Conservation (phyloP, 495 filamentous ascomycete species). For the Penicillium ucsense region DNA sequence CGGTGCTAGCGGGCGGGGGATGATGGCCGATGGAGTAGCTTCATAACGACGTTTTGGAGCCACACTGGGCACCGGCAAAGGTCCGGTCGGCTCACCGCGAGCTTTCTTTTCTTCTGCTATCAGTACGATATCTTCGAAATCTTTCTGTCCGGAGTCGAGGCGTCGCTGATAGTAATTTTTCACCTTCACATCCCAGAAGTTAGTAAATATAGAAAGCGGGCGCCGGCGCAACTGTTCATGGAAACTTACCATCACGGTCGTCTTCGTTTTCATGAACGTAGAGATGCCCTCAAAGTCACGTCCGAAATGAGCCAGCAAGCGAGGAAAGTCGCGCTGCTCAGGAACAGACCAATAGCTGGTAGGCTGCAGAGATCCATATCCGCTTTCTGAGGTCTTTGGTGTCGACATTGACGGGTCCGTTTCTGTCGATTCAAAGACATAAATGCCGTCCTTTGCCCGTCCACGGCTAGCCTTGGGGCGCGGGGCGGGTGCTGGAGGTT, state of each 20-base stretch:
- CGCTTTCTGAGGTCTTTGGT: slow-evolving; percentile 20
- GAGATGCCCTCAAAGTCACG: slow-evolving; percentile 84
- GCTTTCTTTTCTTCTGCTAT: slow-evolving; percentile 61
- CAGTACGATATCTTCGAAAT: slow-evolving; percentile 58
- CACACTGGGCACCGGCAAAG: slow-evolving; percentile 52
- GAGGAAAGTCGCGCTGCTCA: slow-evolving; percentile 75
- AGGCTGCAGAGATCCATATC: slow-evolving; percentile 48
- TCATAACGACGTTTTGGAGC: slow-evolving; percentile 51
- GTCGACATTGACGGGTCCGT: slow-evolving; percentile 21
- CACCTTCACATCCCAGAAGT: slow-evolving; percentile 43
- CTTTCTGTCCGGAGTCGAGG: slow-evolving; percentile 56
- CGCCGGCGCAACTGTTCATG: too few species aligned
- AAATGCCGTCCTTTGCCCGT: slow-evolving; percentile 30
- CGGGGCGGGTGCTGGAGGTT: slow-evolving; percentile 12
- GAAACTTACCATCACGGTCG: slow-evolving; percentile 73
- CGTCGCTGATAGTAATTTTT: slow-evolving; percentile 84
- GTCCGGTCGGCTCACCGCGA: slow-evolving; percentile 60
- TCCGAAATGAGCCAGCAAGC: slow-evolving; percentile 70
- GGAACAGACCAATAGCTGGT: slow-evolving; percentile 98
- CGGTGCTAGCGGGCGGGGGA: slow-evolving; percentile 52
- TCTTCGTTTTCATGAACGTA: slow-evolving; percentile 81
- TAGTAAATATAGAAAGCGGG: too few species aligned
- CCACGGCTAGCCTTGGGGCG: slow-evolving; percentile 25
- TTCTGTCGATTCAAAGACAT: slow-evolving; percentile 35
- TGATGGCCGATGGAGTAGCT: slow-evolving; percentile 43